Evolutionary conservation across 1,284 basidiomycete genomes (phyloP), one percentile per base, ranked within the genome.

Genomic region (Moesziomyces sp.): DNA sequence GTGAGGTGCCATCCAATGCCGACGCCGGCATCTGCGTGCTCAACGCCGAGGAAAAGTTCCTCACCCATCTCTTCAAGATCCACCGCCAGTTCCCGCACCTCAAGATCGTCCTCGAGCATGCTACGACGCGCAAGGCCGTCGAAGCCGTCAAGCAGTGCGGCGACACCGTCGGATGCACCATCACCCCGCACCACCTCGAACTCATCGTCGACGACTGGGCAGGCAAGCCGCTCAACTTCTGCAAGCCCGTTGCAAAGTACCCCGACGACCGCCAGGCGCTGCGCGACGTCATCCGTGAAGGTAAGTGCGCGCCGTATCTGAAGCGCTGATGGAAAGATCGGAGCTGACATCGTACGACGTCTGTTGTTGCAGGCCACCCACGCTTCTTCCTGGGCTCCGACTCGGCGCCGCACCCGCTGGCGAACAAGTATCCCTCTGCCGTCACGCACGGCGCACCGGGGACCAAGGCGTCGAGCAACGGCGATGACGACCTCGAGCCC

Each of bases 371-470:
- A 91, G 93, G 96, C 2, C 93, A 97, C 85, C 91, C 93, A 2
- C 91, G 93, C 61, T 99, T 99, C 86, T 99, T 99, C 89, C 88
- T 99, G 48, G 97, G 97, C 18, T 97, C 94, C 19, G 97, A 99
- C 85, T 95, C 93, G 33, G 97, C 97, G 1, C 97, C 97, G 26
- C 97, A 99, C 85, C 91, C 92, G 1, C 87, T 90, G 11, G 85
- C 88, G n/a, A 88, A 88, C 62, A 99, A 99, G 85, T 89, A 92
- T 16, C 90, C 89, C 4, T 83, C 82, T 18, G 72, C 80, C 13
- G 66, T 70, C 33, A 75, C 76, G 3, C 76, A 77, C 54, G 76
- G 73, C 33, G 67, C 72, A 18, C 64, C 77, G 0, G 67, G 72
- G 11, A 58, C 53, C 46, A 69, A 69, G 23, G 48, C 52, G 16